A percentile compares a stretch with the other conserved stretches of the same genome.
Conservation (phyloP, 2,329 filamentous ascomycete genomes). For the Sphaerulina vaccinii region DNA sequence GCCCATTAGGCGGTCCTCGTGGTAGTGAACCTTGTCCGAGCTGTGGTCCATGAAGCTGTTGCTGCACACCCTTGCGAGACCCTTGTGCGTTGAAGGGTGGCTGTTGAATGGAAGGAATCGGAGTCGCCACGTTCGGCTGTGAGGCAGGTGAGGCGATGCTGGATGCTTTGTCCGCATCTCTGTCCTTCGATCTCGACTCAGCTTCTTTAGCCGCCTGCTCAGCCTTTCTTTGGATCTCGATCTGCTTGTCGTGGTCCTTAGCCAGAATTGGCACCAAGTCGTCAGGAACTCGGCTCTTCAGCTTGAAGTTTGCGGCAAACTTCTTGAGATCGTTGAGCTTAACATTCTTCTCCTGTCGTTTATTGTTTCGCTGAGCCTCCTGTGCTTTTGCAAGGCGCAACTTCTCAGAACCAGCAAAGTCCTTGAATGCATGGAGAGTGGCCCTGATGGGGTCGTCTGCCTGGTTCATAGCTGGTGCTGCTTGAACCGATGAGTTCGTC, state of each 20-base stretch:
- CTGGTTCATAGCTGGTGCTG: constrained; percentile 58
- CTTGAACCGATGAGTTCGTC: constrained; percentile 44
- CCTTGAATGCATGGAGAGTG: constrained; percentile 62
- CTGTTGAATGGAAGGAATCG: constrained; percentile 11
- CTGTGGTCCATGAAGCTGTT: constrained; percentile 6
- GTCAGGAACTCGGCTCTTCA: constrained; percentile 84
- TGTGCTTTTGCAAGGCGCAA: constrained; percentile 55
- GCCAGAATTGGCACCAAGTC: constrained; percentile 94
- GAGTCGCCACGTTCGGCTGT: constrained; percentile 8
- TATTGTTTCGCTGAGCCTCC: constrained; percentile 56
- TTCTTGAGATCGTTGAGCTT: constrained; percentile 94
- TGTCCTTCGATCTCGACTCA: constrained; percentile 48
- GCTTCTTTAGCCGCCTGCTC: constrained; percentile 67
- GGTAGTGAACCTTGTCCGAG: constrained; percentile 6
- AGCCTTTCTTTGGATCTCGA: constrained; percentile 86
- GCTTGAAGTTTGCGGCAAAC: constrained; percentile 90
- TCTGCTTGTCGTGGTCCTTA: constrained; percentile 93
- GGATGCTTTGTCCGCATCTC: constrained; percentile 26
- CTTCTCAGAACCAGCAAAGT: constrained; percentile 63
- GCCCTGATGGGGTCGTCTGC: constrained; percentile 62
- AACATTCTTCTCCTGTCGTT: constrained; percentile 75
- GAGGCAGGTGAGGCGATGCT: constrained; percentile 26
- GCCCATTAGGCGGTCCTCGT: constrained; percentile 2
- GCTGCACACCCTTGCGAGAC: constrained; percentile 1
- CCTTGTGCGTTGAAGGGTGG: constrained; percentile 16